phyloP scores from a whole-genome alignment of 1,284 basidiomycete species.

The Ceratobasidium sp. region DNA sequence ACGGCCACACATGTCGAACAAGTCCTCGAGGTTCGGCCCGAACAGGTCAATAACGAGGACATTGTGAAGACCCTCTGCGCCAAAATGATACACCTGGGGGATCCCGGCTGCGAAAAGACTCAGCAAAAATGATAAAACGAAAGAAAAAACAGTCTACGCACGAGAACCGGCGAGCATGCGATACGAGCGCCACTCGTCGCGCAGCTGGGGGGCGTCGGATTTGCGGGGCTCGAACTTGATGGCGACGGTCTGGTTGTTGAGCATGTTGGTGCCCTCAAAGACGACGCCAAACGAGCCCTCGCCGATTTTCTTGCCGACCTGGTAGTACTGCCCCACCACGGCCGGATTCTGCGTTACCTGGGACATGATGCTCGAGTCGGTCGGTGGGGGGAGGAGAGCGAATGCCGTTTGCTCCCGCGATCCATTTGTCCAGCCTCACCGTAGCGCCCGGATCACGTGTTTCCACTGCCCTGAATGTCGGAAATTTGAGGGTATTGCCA shows the following conservation, averaged over 20 bases:
- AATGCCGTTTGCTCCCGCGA: constrained; percentile 33
- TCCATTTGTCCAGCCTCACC: constrained; percentile 19
- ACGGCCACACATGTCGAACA: constrained; percentile 98
- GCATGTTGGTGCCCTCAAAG: constrained; percentile 48
- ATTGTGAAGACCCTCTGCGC: constrained; percentile 98
- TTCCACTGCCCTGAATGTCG: constrained; percentile 1
- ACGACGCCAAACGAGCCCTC: constrained; percentile 72
- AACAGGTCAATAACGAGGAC: constrained; percentile 96
- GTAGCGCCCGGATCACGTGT: constrained; percentile 27
- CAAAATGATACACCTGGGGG: constrained; percentile 98
- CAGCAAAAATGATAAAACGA: constrained; percentile 43
- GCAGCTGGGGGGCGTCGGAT: constrained; percentile 96
- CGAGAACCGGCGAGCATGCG: constrained; percentile 93
- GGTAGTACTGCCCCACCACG: constrained; percentile 49
- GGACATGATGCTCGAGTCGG: neutral
- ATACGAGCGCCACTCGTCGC: constrained; percentile 98
- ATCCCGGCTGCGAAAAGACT: constrained; percentile 76
- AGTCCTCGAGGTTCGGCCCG: constrained; percentile 95
- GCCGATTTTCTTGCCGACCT: constrained; percentile 85
- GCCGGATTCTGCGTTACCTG: constrained; percentile 45
- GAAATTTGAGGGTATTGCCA: neutral
- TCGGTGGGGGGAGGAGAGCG: constrained; percentile 6
- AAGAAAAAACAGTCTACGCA: constrained; percentile 63
- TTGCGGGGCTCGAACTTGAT: constrained; percentile 99
- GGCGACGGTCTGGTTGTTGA: constrained; percentile 72